Conservation (phyloP, 2,329 filamentous ascomycete genomes). For the Verticillium nonalfalfae region DNA sequence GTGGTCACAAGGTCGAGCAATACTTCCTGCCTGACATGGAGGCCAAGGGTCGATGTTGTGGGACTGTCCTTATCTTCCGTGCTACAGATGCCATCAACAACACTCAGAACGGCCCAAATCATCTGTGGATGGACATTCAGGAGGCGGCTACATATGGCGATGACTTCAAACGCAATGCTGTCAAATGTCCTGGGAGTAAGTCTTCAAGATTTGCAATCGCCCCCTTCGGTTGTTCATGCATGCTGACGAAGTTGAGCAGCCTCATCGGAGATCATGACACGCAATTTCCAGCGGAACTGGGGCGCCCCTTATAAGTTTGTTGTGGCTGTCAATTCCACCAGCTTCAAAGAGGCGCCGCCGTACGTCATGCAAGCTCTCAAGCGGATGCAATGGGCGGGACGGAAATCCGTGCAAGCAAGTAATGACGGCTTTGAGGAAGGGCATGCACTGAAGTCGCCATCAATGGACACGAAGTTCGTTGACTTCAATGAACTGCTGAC, state of each 20-base stretch:
- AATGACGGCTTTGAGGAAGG: constrained; percentile 9
- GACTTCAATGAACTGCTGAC: constrained; percentile 59
- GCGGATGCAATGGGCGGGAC: constrained; percentile 49
- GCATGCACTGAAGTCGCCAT: background rate
- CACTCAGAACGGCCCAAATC: constrained; percentile 49
- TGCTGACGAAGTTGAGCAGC: background rate
- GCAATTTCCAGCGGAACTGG: constrained; percentile 50
- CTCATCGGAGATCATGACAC: constrained; percentile 33
- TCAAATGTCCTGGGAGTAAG: constrained; percentile 25
- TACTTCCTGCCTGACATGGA: constrained; percentile 37
- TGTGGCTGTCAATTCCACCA: constrained; percentile 43
- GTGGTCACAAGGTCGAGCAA: constrained; percentile 5
- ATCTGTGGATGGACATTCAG: constrained; percentile 50
- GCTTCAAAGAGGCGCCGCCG: constrained; percentile 40
- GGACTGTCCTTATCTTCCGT: constrained; percentile 48
- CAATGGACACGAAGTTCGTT: constrained; percentile 13
- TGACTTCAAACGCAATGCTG: constrained; percentile 35
- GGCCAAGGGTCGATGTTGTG: constrained; percentile 29
- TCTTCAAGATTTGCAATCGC: background rate
- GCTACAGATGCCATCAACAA: constrained; percentile 46
- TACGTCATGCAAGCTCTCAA: constrained; percentile 43
- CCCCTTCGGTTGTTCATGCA: constrained; percentile 5
- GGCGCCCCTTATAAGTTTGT: constrained; percentile 64
- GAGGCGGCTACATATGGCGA: constrained; percentile 23
- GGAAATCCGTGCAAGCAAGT: constrained; percentile 26